A percentile compares a stretch with the other conserved stretches of the same genome.
Evolutionary conservation across 441 rosid genomes (phyloP).

Genomic region (Adansonia gregorii): DNA sequence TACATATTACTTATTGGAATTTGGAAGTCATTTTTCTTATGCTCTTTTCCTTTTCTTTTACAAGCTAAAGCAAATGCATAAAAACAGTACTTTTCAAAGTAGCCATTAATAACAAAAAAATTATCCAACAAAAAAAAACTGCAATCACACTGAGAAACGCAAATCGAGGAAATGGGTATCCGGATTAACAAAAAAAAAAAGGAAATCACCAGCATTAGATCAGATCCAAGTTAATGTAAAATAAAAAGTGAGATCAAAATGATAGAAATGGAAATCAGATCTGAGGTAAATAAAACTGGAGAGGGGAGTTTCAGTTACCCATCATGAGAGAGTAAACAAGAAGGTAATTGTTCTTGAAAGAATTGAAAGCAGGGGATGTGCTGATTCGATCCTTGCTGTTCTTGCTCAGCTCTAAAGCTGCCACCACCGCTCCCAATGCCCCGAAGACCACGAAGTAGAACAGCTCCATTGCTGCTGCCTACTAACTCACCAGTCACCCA

Average conservation of each 20-base stretch:
- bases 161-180: conserved; percentile 12
- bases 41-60: background rate
- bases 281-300: conserved; percentile 4
- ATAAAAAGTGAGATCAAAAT: conserved; percentile 20
- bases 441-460: conserved; percentile 68
- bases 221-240: conserved; percentile 21
- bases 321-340: conserved; percentile 85
- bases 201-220: conserved; percentile 1
- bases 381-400: conserved; percentile 63
- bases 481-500: background rate
- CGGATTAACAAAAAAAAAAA: background rate
- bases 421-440: conserved; percentile 55
- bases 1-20: background rate
- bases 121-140: background rate
- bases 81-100: conserved; percentile 4
- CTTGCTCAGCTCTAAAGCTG: conserved; percentile 64
- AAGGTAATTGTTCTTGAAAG: conserved; percentile 83
- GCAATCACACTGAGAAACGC: background rate
- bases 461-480: conserved; percentile 54
- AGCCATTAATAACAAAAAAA: background rate
- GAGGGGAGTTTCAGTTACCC: conserved; percentile 43
- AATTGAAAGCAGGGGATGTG: conserved; percentile 64
- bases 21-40: conserved; percentile 6
- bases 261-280: conserved; percentile 21
- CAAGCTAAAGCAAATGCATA: conserved; percentile 13